phyloP scores from a whole-genome alignment of 306 rosid genomes.

The Dicorynia guianensis region DNA sequence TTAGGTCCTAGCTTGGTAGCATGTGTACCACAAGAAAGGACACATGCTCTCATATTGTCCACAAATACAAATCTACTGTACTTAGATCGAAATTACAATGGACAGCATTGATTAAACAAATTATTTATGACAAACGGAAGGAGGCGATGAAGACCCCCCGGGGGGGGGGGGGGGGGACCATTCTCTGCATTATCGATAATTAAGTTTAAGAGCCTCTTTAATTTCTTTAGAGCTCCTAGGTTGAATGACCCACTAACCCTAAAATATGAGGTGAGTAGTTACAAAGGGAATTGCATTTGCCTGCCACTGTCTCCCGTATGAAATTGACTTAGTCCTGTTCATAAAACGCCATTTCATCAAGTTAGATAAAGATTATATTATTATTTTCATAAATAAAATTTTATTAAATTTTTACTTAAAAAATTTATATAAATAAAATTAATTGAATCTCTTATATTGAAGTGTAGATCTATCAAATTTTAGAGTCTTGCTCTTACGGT shows the following conservation, averaged over 20 bases:
- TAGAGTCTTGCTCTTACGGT: too few relatives aligned
- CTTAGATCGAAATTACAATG: slow-evolving; percentile 49
- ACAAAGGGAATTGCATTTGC: slow-evolving; percentile 36
- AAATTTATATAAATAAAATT: too few relatives aligned
- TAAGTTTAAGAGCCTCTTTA: slow-evolving; percentile 35
- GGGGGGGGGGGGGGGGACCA: slow-evolving; percentile 62
- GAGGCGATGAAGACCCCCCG: background rate
- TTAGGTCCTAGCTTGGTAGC: slow-evolving; percentile 55
- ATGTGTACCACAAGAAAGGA: slow-evolving; percentile 41
- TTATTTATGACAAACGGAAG: slow-evolving; percentile 9
- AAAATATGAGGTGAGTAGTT: background rate
- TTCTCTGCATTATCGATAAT: slow-evolving; percentile 36
- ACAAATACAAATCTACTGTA: slow-evolving; percentile 55
- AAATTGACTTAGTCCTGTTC: slow-evolving; percentile 14
- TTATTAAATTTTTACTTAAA: too few relatives aligned
- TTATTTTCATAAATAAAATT: too few relatives aligned
- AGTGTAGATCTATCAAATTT: too few relatives aligned
- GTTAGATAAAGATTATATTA: background rate
- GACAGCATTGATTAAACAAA: slow-evolving; percentile 56
- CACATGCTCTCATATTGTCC: slow-evolving; percentile 78
- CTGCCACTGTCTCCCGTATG: slow-evolving; percentile 47
- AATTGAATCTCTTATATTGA: too few relatives aligned
- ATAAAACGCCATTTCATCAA: slow-evolving; percentile 37
- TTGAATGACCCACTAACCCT: slow-evolving; percentile 29
- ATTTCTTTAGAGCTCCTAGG: slow-evolving; percentile 37